Percentiles rank a stretch among this genome's conserved stretches.
Evolutionary conservation across 2,329 filamentous ascomycete species (phyloP).

Genomic region (Teratosphaeria gauchensis): DNA sequence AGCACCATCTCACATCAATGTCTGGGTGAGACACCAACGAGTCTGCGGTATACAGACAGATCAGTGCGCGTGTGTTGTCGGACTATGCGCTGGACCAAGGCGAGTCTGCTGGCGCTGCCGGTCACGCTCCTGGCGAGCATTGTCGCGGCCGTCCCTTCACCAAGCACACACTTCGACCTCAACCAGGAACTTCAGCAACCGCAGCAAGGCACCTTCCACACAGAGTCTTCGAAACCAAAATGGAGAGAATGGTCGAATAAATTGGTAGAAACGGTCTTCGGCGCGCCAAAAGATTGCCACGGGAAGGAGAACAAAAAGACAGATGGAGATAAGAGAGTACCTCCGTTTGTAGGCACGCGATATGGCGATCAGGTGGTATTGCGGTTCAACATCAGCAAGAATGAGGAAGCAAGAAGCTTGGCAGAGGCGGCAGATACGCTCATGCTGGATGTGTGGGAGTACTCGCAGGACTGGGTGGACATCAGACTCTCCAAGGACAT

Average conservation of each 20-base stretch:
- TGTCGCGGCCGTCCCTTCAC: constrained; percentile 10
- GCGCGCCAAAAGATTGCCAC: background rate
- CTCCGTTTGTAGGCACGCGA: constrained; percentile 21
- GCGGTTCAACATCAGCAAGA: constrained; percentile 68
- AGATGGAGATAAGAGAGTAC: constrained; percentile 3
- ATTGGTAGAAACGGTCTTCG: constrained; percentile 9
- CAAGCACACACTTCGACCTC: constrained; percentile 1
- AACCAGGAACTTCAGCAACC: constrained; percentile 2
- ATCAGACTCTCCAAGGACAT: constrained; percentile 68
- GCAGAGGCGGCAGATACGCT: constrained; percentile 64
- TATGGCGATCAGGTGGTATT: constrained; percentile 82
- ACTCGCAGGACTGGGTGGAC: constrained; percentile 72
- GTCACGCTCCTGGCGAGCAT: constrained; percentile 4
- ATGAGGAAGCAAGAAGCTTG: constrained; percentile 57
- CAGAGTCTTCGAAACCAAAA: constrained; percentile 1
- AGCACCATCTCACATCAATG: background rate
- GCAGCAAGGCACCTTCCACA: background rate
- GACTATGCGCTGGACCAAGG: constrained; percentile 5
- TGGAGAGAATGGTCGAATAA: constrained; percentile 10
- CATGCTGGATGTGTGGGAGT: constrained; percentile 85
- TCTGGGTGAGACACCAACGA: background rate
- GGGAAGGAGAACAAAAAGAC: background rate
- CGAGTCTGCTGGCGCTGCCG: constrained; percentile 7
- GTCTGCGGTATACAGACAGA: background rate
- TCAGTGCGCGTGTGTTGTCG: background rate